These are phyloP conservation scores for Nicotiana tomentosiformis DNA, from an alignment of 257 asterid species.

Conservation along the genomic window DNA sequence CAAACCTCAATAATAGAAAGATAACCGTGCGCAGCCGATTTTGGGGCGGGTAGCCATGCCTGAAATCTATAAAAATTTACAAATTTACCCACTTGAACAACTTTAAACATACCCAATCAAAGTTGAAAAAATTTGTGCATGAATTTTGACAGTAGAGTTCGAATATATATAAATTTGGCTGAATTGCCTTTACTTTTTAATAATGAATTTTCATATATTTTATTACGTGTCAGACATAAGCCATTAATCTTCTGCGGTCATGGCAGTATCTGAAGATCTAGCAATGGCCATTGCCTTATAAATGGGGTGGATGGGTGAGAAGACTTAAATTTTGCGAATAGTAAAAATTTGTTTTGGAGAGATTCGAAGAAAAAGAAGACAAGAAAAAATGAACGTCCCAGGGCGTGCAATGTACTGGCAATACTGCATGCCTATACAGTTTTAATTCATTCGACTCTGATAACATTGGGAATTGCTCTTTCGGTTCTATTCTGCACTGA, in stretches of 20 bases:
- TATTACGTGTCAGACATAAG: not conserved
- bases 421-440: not conserved
- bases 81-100: no score
- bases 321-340: not conserved
- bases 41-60: no score
- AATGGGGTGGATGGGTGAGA: not conserved
- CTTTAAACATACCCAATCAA: no score
- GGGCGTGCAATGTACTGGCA: not conserved
- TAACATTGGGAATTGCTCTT: slow-evolving; percentile 18
- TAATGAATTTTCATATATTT: not conserved
- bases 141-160: no score
- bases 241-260: not conserved
- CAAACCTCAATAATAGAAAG: no score
- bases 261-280: not conserved
- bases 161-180: no score
- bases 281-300: not conserved
- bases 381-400: not conserved
- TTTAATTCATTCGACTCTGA: not conserved
- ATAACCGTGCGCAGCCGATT: no score
- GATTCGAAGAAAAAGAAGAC: not conserved
- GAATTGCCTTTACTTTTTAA: not conserved
- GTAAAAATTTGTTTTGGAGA: not conserved
- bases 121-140: no score
- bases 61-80: no score
- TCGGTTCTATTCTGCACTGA: slow-evolving; percentile 1